Evolutionary conservation across 2,329 filamentous ascomycete species (phyloP).

Genomic region (Calonectria leucothoes): DNA sequence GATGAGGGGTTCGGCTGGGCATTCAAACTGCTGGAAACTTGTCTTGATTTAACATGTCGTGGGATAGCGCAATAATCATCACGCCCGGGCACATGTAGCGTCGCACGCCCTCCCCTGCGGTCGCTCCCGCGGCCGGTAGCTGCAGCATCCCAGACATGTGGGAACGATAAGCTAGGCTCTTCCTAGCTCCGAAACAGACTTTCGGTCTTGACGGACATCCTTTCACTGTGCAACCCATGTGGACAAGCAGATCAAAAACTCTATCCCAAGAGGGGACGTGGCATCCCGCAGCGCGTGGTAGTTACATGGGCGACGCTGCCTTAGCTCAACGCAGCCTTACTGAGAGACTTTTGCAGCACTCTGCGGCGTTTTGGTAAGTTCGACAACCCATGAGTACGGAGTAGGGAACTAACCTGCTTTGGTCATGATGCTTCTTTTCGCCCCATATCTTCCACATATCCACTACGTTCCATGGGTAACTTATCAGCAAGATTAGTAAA

Average conservation of each 20-base stretch:
- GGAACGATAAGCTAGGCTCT: background rate
- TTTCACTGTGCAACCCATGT: background rate
- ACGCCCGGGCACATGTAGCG: background rate
- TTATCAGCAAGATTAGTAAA: background rate
- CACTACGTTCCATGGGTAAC: background rate
- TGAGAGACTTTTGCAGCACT: background rate
- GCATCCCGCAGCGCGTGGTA: background rate
- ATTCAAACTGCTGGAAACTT: background rate
- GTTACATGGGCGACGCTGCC: background rate
- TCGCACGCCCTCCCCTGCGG: background rate
- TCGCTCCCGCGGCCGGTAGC: background rate
- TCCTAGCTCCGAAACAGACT: background rate
- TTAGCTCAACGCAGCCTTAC: slow-evolving; percentile 1
- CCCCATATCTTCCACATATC: background rate
- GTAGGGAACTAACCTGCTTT: background rate
- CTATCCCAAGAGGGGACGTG: background rate
- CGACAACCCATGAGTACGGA: background rate
- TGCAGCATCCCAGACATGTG: background rate
- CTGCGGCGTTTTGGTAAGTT: background rate
- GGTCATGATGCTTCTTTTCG: background rate
- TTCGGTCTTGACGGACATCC: background rate
- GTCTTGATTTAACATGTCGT: background rate
- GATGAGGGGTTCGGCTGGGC: background rate
- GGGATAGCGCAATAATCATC: too few relatives aligned
- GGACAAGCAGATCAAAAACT: background rate